Percentiles rank a stretch among this genome's conserved stretches.
phyloP scores from a whole-genome alignment of 192 early-diverging fungal species.

The Funneliformis mosseae region DNA sequence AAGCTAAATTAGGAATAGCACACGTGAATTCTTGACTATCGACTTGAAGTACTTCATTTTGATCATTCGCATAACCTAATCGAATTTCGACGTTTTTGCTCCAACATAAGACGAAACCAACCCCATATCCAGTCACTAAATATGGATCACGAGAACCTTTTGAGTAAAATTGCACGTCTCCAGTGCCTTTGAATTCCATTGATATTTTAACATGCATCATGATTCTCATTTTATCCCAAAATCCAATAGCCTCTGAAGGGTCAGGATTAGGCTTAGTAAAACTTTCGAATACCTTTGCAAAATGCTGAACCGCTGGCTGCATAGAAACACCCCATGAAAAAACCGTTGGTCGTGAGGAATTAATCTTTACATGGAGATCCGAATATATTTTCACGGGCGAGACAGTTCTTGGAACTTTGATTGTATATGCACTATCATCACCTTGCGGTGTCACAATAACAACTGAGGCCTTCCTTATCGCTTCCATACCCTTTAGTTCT shows the following conservation, averaged over 20 bases:
- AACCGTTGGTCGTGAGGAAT: constrained; percentile 26
- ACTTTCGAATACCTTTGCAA: constrained; percentile 39
- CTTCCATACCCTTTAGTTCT: constrained; percentile 37
- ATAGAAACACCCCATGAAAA: constrained; percentile 43
- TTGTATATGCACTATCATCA: constrained; percentile 20
- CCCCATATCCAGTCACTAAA: constrained; percentile 39
- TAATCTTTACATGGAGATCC: constrained; percentile 41
- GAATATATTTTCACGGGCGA: constrained; percentile 51
- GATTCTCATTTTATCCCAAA: constrained; percentile 51
- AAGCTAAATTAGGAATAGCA: constrained; percentile 47
- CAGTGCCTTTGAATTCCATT: constrained; percentile 40
- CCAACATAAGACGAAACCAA: constrained; percentile 46
- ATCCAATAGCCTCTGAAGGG: constrained; percentile 43
- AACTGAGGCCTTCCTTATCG: constrained; percentile 34
- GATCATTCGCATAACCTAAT: constrained; percentile 43
- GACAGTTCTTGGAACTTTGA: constrained; percentile 36
- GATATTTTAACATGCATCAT: constrained; percentile 46
- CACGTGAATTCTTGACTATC: constrained; percentile 44
- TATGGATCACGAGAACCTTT: constrained; percentile 51
- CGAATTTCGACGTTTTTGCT: constrained; percentile 39
- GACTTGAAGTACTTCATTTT: constrained; percentile 48
- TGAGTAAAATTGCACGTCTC: constrained; percentile 42
- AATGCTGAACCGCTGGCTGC: constrained; percentile 47
- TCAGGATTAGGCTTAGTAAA: constrained; percentile 48
- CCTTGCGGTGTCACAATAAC: constrained; percentile 17